Evolutionary conservation across 306 rosid species (phyloP).

Genomic region (Fragaria vesca): DNA sequence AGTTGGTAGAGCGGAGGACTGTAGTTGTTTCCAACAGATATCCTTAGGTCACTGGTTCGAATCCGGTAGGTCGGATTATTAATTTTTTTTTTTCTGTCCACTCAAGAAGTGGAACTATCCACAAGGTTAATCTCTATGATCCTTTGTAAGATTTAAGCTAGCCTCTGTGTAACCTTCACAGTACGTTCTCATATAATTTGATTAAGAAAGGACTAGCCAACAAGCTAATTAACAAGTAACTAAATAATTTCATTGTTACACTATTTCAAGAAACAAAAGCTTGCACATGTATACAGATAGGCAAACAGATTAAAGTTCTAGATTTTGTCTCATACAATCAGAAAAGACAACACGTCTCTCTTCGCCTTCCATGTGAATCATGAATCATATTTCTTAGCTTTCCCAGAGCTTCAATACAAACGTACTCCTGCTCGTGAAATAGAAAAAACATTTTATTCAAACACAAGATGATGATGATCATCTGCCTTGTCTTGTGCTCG

Average conservation of each 20-base stretch:
- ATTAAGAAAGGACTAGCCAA: not conserved
- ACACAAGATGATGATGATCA: constrained; percentile 16
- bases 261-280: constrained; percentile 10
- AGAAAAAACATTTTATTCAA: constrained; percentile 15
- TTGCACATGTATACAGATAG: constrained; percentile 20
- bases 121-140: no score
- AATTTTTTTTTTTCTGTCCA: no score
- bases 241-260: not conserved
- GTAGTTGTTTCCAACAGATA: constrained; percentile 7
- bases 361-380: constrained; percentile 44
- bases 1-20: constrained; percentile 35
- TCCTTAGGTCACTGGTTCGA: constrained; percentile 35
- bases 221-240: not conserved
- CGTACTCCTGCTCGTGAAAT: constrained; percentile 7
- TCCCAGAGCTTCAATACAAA: constrained; percentile 25
- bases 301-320: constrained; percentile 23
- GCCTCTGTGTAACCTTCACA: no score
- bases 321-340: constrained; percentile 35
- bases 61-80: constrained; percentile 27
- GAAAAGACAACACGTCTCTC: constrained; percentile 26
- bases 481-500: constrained; percentile 38
- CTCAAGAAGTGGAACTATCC: no score
- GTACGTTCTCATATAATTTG: not conserved
- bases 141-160: no score
- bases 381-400: constrained; percentile 17